Base-by-base conservation (phyloP, 768 basidiomycete genomes). In the Boletus bicolor region DNA sequence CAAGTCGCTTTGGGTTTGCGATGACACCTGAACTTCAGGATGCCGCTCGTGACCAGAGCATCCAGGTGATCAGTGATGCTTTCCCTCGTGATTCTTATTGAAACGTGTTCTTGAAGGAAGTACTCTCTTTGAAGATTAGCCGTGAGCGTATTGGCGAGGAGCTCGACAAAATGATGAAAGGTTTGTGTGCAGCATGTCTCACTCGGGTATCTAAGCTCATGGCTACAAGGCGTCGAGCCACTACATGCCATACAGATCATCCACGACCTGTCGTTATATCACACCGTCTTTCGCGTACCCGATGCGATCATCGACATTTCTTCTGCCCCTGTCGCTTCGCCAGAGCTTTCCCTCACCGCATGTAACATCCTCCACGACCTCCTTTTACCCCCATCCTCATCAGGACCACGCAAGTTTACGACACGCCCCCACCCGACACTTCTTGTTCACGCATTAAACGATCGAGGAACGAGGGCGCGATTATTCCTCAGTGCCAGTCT, bases 121-220 rank as follows among this genome's bases (percentile, higher is more conserved):
- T 86, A 0, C 73, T 97, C 15, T 74, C 82, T 10, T 77, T 76
- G 2, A 97, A 98, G 68, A 90, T 99, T 44, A 88, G 89, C 35
- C 82, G 92, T 49, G 97, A 98, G 73, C 82, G 97, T 17, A 83
- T 94, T 6, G 95, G 95, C 0, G 89, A 89, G 58, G 97, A 99
- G 71, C 65, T 98, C 14, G 82, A 89, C 58, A 99, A 98, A 70
- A 98, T 98, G 91, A 79, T 98, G 68, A 85, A 85, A 76, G 87
- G 96, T 87, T n/a, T 32, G 57, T 51, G 24, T 49, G 24, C 21
- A 30, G 1, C 41, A 37, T 39, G 11, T 57, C 32, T 49, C 53
- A 44, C 28, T 49, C 14, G 55, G 44, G 8, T 36, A 17, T 36
- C 53, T 5, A 32, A 35, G 21, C 51, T 62, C 24, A 59, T 49